Evolutionary conservation across 1,139 yeast genomes (phyloP).

Genomic region (Suhomyces chickasaworum): DNA sequence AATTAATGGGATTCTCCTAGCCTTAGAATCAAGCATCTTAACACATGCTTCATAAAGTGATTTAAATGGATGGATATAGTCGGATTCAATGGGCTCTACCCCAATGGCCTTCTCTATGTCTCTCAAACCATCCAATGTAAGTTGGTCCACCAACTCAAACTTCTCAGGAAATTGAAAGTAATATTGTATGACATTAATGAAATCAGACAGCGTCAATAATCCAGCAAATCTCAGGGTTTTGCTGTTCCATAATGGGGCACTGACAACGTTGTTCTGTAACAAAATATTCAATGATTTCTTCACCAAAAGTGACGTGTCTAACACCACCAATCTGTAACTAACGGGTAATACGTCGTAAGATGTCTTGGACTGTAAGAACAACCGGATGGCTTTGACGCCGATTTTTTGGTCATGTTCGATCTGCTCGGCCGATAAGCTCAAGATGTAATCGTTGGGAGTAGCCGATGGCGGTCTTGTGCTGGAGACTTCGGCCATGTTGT

Average conservation of each 20-base stretch:
- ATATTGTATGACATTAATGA: slow-evolving; percentile 92
- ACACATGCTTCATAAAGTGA: slow-evolving; percentile 92
- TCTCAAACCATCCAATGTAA: slow-evolving; percentile 81
- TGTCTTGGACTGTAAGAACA: slow-evolving; percentile 84
- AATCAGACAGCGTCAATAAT: slow-evolving; percentile 86
- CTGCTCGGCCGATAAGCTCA: slow-evolving; percentile 45
- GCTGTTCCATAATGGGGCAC: slow-evolving; percentile 97
- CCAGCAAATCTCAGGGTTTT: slow-evolving; percentile 92
- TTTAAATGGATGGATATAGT: slow-evolving; percentile 88
- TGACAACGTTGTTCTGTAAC: slow-evolving; percentile 89
- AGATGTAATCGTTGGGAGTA: slow-evolving; percentile 48
- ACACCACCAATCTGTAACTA: slow-evolving; percentile 86
- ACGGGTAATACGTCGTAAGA: slow-evolving; percentile 97
- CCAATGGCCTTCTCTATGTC: slow-evolving; percentile 89
- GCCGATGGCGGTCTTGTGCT: slow-evolving; percentile 23
- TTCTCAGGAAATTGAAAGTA: slow-evolving; percentile 90
- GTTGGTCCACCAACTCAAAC: slow-evolving; percentile 83
- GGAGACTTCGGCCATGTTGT: slow-evolving; percentile 23
- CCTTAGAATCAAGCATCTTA: slow-evolving; percentile 84
- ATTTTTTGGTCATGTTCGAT: slow-evolving; percentile 61
- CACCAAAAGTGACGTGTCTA: slow-evolving; percentile 88
- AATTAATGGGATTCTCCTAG: slow-evolving; percentile 91
- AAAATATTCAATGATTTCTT: slow-evolving; percentile 89
- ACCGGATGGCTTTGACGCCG: slow-evolving; percentile 76
- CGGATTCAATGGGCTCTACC: slow-evolving; percentile 84